These are phyloP conservation scores for Fusarium solani-melongenae DNA, from an alignment of 2,329 filamentous ascomycete genomes.

Conservation along the genomic window DNA sequence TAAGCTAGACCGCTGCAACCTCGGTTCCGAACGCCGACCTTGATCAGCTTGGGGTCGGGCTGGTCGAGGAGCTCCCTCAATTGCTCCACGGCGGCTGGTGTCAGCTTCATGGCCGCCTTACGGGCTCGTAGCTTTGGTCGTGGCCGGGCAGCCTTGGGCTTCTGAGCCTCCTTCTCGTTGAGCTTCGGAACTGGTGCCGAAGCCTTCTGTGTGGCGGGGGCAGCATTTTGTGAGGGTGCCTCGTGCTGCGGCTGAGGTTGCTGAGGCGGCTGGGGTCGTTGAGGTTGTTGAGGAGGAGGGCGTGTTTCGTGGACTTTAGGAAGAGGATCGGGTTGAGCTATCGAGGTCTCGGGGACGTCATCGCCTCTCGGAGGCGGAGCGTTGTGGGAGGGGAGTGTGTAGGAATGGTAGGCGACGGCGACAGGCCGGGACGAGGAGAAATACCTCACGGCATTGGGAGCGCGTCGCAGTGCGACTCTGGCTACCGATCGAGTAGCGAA, in stretches of 20 bases:
- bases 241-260: conserved; percentile 27
- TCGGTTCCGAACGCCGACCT: conserved; percentile 92
- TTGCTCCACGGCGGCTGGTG: conserved; percentile 81
- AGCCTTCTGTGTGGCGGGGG: conserved; percentile 41
- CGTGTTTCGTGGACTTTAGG: conserved; percentile 65
- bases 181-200: conserved; percentile 51
- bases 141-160: conserved; percentile 62
- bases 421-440: conserved; percentile 52
- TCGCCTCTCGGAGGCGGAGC: conserved; percentile 56
- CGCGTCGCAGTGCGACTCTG: conserved; percentile 54
- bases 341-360: conserved; percentile 59
- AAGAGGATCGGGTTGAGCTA: conserved; percentile 56
- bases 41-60: conserved; percentile 91
- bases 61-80: conserved; percentile 81
- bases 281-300: conserved; percentile 49
- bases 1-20: conserved; percentile 96
- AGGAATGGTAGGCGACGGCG: conserved; percentile 61
- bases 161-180: conserved; percentile 75
- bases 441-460: conserved; percentile 54
- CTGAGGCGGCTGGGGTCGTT: conserved; percentile 31
- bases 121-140: conserved; percentile 66
- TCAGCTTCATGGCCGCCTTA: conserved; percentile 92
- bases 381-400: conserved; percentile 58
- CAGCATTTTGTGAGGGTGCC: conserved; percentile 26
- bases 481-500: conserved; percentile 55